Conservation (phyloP, 2,329 filamentous ascomycete species). For the Ascochyta viciae-villosae region DNA sequence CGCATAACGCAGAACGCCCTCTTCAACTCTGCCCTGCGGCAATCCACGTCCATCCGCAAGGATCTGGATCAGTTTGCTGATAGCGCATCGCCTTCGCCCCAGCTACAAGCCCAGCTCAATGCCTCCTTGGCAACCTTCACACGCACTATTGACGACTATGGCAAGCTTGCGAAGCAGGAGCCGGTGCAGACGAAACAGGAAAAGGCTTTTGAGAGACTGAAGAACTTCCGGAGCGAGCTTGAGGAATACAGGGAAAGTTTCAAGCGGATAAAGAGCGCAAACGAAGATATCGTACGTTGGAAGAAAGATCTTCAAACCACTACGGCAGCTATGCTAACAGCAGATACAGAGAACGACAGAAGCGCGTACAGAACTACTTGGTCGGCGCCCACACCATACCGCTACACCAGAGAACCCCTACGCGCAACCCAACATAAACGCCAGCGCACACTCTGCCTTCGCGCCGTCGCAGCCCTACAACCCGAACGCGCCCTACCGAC, state of each 20-base stretch:
- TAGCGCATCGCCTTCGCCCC: conserved; percentile 64
- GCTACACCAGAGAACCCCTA: conserved; percentile 95
- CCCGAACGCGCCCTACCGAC: conserved; percentile 45
- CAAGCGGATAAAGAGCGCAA: conserved; percentile 75
- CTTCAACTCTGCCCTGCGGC: conserved; percentile 85
- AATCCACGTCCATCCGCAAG: conserved; percentile 78
- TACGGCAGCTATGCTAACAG: conserved; percentile 9
- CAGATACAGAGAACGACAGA: conserved; percentile 61
- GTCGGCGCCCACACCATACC: conserved; percentile 78
- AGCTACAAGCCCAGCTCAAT: conserved; percentile 62
- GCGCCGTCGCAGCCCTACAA: conserved; percentile 39
- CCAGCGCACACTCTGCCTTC: conserved; percentile 37
- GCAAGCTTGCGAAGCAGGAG: conserved; percentile 82
- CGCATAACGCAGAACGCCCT: conserved; percentile 69
- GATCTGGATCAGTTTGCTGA: conserved; percentile 76
- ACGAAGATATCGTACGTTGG: conserved; percentile 71
- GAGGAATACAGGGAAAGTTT: conserved; percentile 80
- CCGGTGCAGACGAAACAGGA: conserved; percentile 89
- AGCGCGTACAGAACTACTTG: conserved; percentile 82
- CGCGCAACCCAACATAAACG: conserved; percentile 51
- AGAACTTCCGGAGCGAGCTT: conserved; percentile 84
- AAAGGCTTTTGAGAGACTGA: conserved; percentile 84
- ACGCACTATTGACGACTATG: conserved; percentile 92
- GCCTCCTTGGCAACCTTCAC: conserved; percentile 76
- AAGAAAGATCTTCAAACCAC: neutral